phyloP scores from a whole-genome alignment of 2,329 filamentous ascomycete species.

The Colletotrichum lupini region DNA sequence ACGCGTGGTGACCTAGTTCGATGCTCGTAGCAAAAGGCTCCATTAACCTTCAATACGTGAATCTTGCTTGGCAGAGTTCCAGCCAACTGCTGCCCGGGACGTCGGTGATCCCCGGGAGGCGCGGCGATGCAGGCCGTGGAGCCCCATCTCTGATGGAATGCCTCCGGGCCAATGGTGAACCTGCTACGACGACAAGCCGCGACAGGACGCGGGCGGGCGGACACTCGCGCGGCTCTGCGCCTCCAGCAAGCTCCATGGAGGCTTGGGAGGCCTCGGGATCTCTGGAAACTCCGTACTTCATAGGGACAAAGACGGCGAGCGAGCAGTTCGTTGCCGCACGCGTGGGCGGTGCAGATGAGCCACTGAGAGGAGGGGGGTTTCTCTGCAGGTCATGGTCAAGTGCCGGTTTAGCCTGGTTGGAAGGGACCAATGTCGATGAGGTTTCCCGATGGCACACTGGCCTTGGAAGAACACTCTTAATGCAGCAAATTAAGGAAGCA shows the following conservation, averaged over 20 bases:
- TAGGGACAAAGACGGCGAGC: background rate
- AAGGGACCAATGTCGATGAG: conserved; percentile 2
- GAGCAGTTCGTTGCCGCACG: background rate
- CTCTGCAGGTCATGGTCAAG: conserved; percentile 23
- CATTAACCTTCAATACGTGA: background rate
- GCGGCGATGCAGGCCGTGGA: background rate
- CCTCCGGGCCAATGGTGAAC: background rate
- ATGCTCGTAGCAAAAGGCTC: background rate
- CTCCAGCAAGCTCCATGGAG: background rate
- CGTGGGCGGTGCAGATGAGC: conserved; percentile 8
- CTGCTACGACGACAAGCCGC: background rate
- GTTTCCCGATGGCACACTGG: conserved; percentile 11
- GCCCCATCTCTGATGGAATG: background rate
- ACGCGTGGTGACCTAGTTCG: background rate
- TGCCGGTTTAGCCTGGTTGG: conserved; percentile 2
- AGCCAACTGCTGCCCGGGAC: background rate
- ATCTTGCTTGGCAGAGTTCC: background rate
- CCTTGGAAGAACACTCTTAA: conserved; percentile 9
- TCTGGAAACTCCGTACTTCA: background rate
- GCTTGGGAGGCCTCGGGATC: conserved; percentile 2
- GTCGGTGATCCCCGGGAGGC: background rate
- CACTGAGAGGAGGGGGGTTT: background rate
- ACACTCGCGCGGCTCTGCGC: background rate
- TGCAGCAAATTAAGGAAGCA: conserved; percentile 6
- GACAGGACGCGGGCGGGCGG: background rate